Percentiles rank a stretch among this genome's conserved stretches.
phyloP scores from a whole-genome alignment of 2,329 filamentous ascomycete species.

The Ophiostoma triangulosporum region DNA sequence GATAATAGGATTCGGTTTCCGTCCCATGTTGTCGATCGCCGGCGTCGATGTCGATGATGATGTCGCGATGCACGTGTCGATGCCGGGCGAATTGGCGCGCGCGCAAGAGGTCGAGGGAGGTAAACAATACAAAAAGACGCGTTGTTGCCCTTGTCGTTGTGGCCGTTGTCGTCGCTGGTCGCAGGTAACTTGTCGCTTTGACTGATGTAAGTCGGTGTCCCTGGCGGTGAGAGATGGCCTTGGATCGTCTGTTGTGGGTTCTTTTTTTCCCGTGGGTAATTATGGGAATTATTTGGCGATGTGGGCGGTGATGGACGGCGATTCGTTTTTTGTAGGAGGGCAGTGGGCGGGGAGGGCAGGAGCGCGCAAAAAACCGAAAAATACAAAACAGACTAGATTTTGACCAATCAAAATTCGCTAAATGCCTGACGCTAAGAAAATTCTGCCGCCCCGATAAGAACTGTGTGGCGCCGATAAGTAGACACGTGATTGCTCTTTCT shows the following conservation, averaged over 20 bases:
- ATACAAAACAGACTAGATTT: conserved; percentile 1
- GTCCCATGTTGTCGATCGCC: conserved; percentile 46
- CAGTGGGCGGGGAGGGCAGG: conserved; percentile 8
- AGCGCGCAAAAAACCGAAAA: conserved; percentile 3
- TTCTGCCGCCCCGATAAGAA: conserved; percentile 14
- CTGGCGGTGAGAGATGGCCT: conserved; percentile 4
- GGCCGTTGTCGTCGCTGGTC: not conserved
- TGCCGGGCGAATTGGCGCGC: not conserved
- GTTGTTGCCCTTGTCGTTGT: not conserved
- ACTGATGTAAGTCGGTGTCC: not conserved
- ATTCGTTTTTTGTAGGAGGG: conserved; percentile 5
- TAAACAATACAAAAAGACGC: not conserved
- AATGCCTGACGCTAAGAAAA: conserved; percentile 8
- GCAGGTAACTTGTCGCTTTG: not conserved
- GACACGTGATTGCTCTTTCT: conserved; percentile 1
- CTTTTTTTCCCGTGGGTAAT: conserved; percentile 2
- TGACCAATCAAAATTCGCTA: conserved; percentile 5
- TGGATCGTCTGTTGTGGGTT: conserved; percentile 5
- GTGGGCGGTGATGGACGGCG: conserved; percentile 12
- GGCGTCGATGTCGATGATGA: not conserved
- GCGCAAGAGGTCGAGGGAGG: not conserved
- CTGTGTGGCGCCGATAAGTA: conserved; percentile 4
- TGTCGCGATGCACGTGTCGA: not conserved
- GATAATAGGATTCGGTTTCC: conserved; percentile 73
- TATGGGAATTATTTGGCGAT: conserved; percentile 2